These are phyloP conservation scores for Cryptococcus jaspeensis DNA, from an alignment of 1,284 basidiomycete genomes.

Conservation along the genomic window DNA sequence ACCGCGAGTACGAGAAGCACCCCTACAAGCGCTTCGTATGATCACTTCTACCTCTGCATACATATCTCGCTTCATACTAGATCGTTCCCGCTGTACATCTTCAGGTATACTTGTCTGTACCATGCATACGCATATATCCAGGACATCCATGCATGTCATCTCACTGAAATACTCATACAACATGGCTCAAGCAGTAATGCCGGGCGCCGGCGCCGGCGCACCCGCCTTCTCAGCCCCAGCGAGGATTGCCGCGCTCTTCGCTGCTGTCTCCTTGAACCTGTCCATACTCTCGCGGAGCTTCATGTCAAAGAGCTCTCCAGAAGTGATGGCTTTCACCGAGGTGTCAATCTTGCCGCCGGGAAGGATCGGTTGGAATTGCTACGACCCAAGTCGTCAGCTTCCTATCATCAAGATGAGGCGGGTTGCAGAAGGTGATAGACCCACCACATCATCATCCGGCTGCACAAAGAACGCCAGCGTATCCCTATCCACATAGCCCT, in stretches of 20 bases:
- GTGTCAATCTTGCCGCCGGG: constrained; percentile 22
- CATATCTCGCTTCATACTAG: background rate
- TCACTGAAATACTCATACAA: background rate
- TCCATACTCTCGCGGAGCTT: constrained; percentile 28
- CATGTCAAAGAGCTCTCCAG: constrained; percentile 24
- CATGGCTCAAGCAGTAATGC: background rate
- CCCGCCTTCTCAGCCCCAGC: too few relatives aligned
- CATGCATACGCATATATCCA: background rate
- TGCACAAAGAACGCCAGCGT: constrained; percentile 26
- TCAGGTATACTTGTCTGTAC: background rate
- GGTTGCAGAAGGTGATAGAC: background rate
- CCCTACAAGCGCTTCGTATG: constrained; percentile 75
- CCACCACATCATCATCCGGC: constrained; percentile 27
- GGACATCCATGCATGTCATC: background rate
- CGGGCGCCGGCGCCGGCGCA: background rate
- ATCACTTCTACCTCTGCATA: background rate
- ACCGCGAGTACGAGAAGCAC: constrained; percentile 82
- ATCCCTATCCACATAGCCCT: constrained; percentile 16
- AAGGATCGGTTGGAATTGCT: constrained; percentile 22
- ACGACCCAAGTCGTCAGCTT: background rate
- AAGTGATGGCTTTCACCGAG: constrained; percentile 22
- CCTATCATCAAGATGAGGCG: background rate
- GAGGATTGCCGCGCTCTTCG: too few relatives aligned
- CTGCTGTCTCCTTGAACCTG: constrained; percentile 7
- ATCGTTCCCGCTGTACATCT: background rate